Conservation (phyloP, 306 rosid species). For the Biancaea sappan region DNA sequence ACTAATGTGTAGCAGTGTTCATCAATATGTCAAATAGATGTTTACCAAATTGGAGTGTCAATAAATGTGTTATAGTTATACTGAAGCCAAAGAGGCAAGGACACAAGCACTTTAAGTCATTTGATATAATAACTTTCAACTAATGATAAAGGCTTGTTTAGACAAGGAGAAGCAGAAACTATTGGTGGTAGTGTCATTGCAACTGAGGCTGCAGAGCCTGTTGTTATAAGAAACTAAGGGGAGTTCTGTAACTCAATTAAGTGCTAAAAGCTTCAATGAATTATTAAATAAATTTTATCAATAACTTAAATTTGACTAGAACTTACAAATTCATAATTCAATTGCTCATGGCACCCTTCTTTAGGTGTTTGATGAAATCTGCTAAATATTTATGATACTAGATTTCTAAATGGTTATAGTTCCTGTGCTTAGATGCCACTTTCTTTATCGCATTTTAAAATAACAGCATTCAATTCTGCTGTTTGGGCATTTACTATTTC, state of each 20-base stretch:
- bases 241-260: neutral
- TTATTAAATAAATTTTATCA: constrained; percentile 17
- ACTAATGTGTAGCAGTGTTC: too few species aligned
- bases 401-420: neutral
- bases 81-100: neutral
- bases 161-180: neutral
- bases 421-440: neutral
- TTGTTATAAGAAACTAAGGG: neutral
- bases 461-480: constrained; percentile 7
- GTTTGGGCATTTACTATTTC: constrained; percentile 38
- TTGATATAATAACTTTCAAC: too few species aligned
- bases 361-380: neutral
- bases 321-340: constrained; percentile 3
- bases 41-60: neutral
- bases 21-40: neutral
- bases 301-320: constrained; percentile 9
- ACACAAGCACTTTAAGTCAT: neutral
- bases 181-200: neutral
- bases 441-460: constrained; percentile 19
- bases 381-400: neutral
- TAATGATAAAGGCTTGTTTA: neutral
- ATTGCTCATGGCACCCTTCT: neutral
- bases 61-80: neutral
- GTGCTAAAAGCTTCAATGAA: neutral
- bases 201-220: neutral